Percentiles rank a stretch among this genome's conserved stretches.
Evolutionary conservation across 2,329 filamentous ascomycete genomes (phyloP).

Genomic region (Penicillium sp.): DNA sequence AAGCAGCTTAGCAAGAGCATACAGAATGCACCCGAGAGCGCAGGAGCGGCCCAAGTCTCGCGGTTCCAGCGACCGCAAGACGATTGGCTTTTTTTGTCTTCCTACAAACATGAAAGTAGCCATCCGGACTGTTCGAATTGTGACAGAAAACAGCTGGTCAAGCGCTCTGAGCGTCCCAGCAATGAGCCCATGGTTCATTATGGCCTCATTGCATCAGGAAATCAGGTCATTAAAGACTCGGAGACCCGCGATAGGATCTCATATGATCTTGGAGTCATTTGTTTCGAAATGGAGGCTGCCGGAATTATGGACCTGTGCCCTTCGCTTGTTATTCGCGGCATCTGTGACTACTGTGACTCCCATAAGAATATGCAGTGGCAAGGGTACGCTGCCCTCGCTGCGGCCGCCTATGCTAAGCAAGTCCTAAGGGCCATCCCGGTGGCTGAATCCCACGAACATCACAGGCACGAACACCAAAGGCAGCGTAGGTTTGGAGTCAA

Average conservation of each 20-base stretch:
- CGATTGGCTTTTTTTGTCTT: too few relatives aligned
- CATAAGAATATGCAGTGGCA: constrained; percentile 9
- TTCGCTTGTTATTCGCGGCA: constrained; percentile 21
- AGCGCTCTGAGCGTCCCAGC: background rate
- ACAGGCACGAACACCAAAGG: background rate
- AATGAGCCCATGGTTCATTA: background rate
- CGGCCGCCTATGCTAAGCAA: background rate
- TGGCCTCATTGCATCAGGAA: constrained; percentile 1
- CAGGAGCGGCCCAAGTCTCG: too few relatives aligned
- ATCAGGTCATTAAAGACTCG: constrained; percentile 3
- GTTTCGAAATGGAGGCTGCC: too few relatives aligned
- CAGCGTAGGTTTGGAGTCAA: background rate
- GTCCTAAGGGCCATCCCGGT: background rate
- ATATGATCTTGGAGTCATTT: background rate
- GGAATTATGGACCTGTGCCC: background rate
- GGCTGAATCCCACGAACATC: background rate
- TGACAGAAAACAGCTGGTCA: background rate
- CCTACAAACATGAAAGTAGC: too few relatives aligned
- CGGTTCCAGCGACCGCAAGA: too few relatives aligned
- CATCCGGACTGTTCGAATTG: background rate
- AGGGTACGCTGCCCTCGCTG: background rate
- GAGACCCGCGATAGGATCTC: background rate
- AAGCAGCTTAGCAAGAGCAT: background rate
- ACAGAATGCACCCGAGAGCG: background rate
- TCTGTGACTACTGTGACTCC: constrained; percentile 25